These are phyloP conservation scores for Meyerozyma carpophila DNA, from an alignment of 1,139 yeast species.

Conservation along the genomic window DNA sequence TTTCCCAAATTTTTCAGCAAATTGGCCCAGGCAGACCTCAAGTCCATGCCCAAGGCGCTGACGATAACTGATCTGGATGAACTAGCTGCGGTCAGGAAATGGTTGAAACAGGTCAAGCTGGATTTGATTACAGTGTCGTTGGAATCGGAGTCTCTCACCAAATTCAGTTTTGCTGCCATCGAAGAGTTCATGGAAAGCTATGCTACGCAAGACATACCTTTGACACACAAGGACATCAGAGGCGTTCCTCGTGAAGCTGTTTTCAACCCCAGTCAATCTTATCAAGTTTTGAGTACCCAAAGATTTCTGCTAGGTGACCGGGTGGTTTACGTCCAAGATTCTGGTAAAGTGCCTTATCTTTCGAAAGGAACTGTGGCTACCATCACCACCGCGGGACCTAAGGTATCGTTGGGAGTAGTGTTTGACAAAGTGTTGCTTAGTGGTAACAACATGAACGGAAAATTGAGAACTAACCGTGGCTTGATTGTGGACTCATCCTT, in stretches of 20 bases:
- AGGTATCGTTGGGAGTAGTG: conserved; percentile 60
- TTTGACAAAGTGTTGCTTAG: conserved; percentile 82
- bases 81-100: conserved; percentile 41
- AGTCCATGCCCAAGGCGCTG: conserved; percentile 24
- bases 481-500: conserved; percentile 76
- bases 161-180: conserved; percentile 58
- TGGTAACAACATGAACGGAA: conserved; percentile 78
- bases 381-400: conserved; percentile 58
- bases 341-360: conserved; percentile 86
- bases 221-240: conserved; percentile 53
- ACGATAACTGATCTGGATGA: conserved; percentile 25
- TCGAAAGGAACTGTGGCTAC: conserved; percentile 91
- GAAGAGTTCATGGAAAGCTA: conserved; percentile 58
- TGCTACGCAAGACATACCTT: conserved; percentile 34
- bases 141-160: conserved; percentile 76
- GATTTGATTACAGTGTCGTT: conserved; percentile 62
- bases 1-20: conserved; percentile 60
- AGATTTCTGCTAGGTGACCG: conserved; percentile 84
- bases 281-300: conserved; percentile 69
- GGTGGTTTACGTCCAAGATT: conserved; percentile 76
- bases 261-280: conserved; percentile 69
- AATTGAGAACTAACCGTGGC: conserved; percentile 75
- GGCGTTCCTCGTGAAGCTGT: conserved; percentile 87
- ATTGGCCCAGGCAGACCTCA: conserved; percentile 20
- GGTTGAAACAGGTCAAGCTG: conserved; percentile 55